Evolutionary conservation across 768 basidiomycete genomes (phyloP), one percentile per base, ranked within the genome.

Genomic region (Pleurotus eryngii): DNA sequence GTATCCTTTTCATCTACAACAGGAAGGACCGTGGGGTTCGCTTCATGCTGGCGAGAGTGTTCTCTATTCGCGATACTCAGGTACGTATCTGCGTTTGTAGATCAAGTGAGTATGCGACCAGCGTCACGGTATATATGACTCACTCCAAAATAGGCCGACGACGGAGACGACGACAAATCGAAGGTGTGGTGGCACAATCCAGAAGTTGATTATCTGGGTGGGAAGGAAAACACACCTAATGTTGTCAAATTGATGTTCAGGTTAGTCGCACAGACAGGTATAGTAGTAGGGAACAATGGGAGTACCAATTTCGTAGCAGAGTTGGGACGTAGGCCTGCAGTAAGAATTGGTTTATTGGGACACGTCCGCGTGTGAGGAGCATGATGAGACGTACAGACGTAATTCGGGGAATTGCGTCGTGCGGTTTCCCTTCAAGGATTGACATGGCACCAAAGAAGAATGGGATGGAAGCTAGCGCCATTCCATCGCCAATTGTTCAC

Each of bases 131-230:
- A 5, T n/a, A 53, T 57, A 39, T 45, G 11, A 80, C 87, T 46
- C 67, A 92, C 90, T 92, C 90, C 89, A 90, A 74, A 89, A 88
- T 59, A 92, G 77, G 64, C 86, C 87, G 51, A 92, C 89, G 9
- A 88, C 80, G 63, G 90, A 81, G 20, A 94, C 83, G 17, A 87
- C 75, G 17, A 87, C 78, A 54, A 93, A 86, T 38, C 91, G 84
- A 37, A 92, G 71, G 62, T 93, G 91, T 3, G 81, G 84, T 1
- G 92, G 92, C 1, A 92, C 81, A 30, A 93, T 18, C 7, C 83
- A 74, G 64, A 93, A 94, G 71, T 94, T 94, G 74, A 91, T 75
- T 55, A 86, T 64, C 67, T 94, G 91, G 0, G 89, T 81, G 0
- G 91, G 91, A 30, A 86, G 76, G 67, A 85, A 92, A 5, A 92